A percentile compares a stretch with the other conserved stretches of the same genome.
Evolutionary conservation across 2,329 filamentous ascomycete species (phyloP).

Genomic region (Metarhizium rileyi): DNA sequence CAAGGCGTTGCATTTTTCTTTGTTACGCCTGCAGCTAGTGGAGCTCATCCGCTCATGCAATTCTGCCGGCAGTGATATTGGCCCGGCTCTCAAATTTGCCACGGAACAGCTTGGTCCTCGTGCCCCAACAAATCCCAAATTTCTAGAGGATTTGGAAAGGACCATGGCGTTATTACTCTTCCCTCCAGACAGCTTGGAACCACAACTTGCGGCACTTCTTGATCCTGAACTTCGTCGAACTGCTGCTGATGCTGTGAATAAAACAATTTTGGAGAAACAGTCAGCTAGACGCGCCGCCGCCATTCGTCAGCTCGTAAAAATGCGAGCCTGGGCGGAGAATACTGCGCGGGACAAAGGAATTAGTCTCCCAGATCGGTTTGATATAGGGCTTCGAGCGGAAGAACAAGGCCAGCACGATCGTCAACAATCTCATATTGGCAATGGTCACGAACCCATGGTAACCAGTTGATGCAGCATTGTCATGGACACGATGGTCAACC

Average conservation of each 20-base stretch:
- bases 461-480: constrained; percentile 29
- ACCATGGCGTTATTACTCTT: constrained; percentile 93
- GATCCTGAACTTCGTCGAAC: constrained; percentile 69
- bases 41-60: constrained; percentile 80
- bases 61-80: constrained; percentile 60
- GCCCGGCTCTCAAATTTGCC: constrained; percentile 74
- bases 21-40: constrained; percentile 84
- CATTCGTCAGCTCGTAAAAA: constrained; percentile 69
- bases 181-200: constrained; percentile 66
- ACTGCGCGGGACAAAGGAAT: constrained; percentile 34
- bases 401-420: constrained; percentile 19
- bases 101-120: constrained; percentile 78
- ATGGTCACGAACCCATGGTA: constrained; percentile 42
- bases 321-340: constrained; percentile 77
- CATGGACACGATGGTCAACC: not conserved
- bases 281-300: constrained; percentile 68
- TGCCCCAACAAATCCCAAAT: constrained; percentile 70
- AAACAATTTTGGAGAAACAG: constrained; percentile 69
- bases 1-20: constrained; percentile 74
- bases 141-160: constrained; percentile 77
- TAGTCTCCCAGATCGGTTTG: constrained; percentile 23
- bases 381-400: constrained; percentile 28
- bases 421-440: constrained; percentile 19
- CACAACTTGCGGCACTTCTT: constrained; percentile 65
- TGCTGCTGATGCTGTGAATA: constrained; percentile 84